Percentiles rank a stretch among this genome's conserved stretches.
phyloP scores from a whole-genome alignment of 169 alveolate species.

The Theileria equi region DNA sequence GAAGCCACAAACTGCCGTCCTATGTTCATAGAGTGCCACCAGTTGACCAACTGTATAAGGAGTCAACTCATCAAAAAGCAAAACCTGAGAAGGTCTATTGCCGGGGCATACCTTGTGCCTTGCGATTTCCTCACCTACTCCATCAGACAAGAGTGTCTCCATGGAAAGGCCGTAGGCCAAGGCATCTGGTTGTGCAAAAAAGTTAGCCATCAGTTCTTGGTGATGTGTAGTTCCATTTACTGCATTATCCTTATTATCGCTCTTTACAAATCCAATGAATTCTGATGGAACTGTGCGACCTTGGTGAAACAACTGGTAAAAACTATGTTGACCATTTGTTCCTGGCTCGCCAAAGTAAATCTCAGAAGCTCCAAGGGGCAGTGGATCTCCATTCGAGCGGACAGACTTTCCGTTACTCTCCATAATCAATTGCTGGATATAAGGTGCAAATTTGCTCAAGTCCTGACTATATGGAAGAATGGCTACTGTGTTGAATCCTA shows the following conservation, averaged over 20 bases:
- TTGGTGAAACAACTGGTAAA: conserved; percentile 96
- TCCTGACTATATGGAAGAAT: conserved; percentile 97
- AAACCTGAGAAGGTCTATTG: conserved; percentile 90
- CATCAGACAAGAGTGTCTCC: conserved; percentile 76
- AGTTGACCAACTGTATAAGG: conserved; percentile 91
- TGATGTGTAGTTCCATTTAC: conserved; percentile 75
- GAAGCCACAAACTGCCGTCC: conserved; percentile 96
- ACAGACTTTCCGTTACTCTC: conserved; percentile 95
- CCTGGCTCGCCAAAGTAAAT: conserved; percentile 99
- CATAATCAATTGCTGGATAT: conserved; percentile 96
- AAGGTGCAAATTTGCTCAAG: conserved; percentile 90
- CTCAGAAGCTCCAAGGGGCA: conserved; percentile 86
- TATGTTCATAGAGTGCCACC: conserved; percentile 95
- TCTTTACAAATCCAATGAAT: conserved; percentile 92
- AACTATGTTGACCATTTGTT: conserved; percentile 97
- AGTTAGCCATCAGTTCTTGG: conserved; percentile 96
- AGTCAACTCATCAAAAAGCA: conserved; percentile 82
- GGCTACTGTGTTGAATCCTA: conserved; percentile 89
- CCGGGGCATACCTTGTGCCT: conserved; percentile 94
- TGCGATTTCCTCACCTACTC: conserved; percentile 78
- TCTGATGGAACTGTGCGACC: conserved; percentile 95
- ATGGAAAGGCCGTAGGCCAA: conserved; percentile 93
- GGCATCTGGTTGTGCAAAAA: conserved; percentile 99
- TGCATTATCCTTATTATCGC: conserved; percentile 84
- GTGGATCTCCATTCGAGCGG: conserved; percentile 77